These are phyloP conservation scores for Selaginella tamariscina DNA, from an alignment of 75 land plant species.

Conservation along the genomic window DNA sequence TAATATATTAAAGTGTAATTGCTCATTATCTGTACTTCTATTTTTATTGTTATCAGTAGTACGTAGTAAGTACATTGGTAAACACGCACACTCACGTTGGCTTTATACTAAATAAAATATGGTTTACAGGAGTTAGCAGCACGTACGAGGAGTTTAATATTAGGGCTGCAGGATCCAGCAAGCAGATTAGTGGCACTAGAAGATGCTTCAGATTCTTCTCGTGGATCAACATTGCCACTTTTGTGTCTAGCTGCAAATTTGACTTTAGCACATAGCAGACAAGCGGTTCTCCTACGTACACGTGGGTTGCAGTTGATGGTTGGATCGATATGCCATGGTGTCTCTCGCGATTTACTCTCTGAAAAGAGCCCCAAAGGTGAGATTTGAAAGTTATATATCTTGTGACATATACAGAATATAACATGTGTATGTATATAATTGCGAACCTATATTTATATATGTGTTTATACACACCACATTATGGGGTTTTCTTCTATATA, in stretches of 20 bases:
- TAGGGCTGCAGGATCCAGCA: conserved; percentile 5
- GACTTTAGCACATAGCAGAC: conserved; percentile 35
- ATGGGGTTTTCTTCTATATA: not conserved
- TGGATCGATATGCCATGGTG: conserved; percentile 47
- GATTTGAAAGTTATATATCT: not conserved
- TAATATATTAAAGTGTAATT: too few relatives aligned
- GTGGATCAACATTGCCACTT: conserved; percentile 46
- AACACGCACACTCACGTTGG: too few relatives aligned
- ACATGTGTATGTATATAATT: too few relatives aligned
- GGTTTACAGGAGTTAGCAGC: conserved; percentile 89
- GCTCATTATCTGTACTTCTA: too few relatives aligned
- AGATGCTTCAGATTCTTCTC: conserved; percentile 39
- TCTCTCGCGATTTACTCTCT: conserved; percentile 28
- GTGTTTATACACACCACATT: too few relatives aligned
- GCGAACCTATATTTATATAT: too few relatives aligned
- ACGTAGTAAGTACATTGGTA: too few relatives aligned
- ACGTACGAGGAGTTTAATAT: conserved; percentile 33
- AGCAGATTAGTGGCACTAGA: conserved; percentile 31
- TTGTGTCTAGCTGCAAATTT: conserved; percentile 47
- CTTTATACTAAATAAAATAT: too few relatives aligned
- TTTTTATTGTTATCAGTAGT: too few relatives aligned
- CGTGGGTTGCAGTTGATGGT: conserved; percentile 65
- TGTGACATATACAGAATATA: too few relatives aligned
- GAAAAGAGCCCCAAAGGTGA: conserved; percentile 25
- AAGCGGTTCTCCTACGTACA: conserved; percentile 47